A percentile compares a stretch with the other conserved stretches of the same genome.
Evolutionary conservation across 2,329 filamentous ascomycete genomes (phyloP).

Genomic region (Emericellopsis atlantica): DNA sequence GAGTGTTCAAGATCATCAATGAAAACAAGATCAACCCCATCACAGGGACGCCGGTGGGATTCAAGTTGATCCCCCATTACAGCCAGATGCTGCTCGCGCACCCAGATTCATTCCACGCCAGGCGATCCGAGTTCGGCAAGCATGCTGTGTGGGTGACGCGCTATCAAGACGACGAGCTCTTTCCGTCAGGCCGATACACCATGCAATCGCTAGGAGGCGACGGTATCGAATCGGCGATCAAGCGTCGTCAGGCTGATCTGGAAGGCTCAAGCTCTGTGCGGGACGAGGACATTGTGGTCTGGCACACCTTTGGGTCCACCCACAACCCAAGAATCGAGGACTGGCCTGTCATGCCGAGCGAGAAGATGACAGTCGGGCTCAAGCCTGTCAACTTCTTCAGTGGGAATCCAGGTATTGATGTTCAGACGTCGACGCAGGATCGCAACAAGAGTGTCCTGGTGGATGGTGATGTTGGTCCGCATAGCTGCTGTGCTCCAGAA

Average conservation of each 20-base stretch:
- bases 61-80: constrained; percentile 28
- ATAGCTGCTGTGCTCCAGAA: background rate
- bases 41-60: constrained; percentile 29
- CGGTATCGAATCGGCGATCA: constrained; percentile 18
- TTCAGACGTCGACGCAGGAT: constrained; percentile 25
- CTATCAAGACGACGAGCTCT: constrained; percentile 27
- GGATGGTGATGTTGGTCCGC: background rate
- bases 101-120: constrained; percentile 22
- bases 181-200: constrained; percentile 26
- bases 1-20: constrained; percentile 35
- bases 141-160: constrained; percentile 33
- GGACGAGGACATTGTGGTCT: constrained; percentile 41
- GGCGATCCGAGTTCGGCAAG: constrained; percentile 26
- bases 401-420: constrained; percentile 36
- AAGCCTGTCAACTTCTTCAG: constrained; percentile 42
- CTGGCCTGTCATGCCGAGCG: constrained; percentile 57
- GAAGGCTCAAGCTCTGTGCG: constrained; percentile 15
- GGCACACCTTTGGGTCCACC: constrained; percentile 47
- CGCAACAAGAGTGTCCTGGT: constrained; percentile 18
- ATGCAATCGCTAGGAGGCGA: constrained; percentile 33
- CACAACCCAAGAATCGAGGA: constrained; percentile 55
- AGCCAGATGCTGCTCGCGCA: constrained; percentile 33
- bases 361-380: constrained; percentile 36
- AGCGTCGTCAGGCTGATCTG: constrained; percentile 10
- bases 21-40: constrained; percentile 25